A percentile compares a stretch with the other conserved stretches of the same genome.
phyloP scores from a whole-genome alignment of 805 yeast species.

The Lipomyces starkeyi region DNA sequence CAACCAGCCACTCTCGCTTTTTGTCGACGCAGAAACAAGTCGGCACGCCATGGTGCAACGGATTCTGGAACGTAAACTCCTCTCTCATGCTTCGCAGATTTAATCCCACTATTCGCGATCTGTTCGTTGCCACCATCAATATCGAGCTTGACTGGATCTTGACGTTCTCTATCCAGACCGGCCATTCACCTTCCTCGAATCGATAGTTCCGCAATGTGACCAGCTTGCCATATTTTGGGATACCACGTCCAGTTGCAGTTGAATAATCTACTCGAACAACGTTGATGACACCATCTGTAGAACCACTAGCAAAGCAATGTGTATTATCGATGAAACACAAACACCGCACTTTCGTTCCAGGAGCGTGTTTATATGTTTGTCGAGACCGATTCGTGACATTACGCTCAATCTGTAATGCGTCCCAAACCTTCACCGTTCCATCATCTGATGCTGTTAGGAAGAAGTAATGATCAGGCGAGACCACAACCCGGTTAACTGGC shows the following conservation, averaged over 20 bases:
- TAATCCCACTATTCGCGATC: conserved; percentile 56
- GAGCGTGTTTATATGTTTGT: conserved; percentile 39
- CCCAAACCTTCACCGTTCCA: conserved; percentile 82
- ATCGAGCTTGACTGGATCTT: conserved; percentile 51
- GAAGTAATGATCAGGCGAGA: conserved; percentile 65
- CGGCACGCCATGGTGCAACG: conserved; percentile 68
- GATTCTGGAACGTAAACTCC: conserved; percentile 54
- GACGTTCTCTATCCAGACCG: conserved; percentile 53
- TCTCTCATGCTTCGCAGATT: conserved; percentile 63
- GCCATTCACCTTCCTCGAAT: conserved; percentile 52
- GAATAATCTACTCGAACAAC: conserved; percentile 42
- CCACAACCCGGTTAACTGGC: conserved; percentile 61
- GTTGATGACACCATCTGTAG: conserved; percentile 43
- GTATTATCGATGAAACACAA: conserved; percentile 44
- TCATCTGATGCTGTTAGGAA: conserved; percentile 79
- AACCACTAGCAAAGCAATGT: conserved; percentile 44
- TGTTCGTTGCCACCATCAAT: conserved; percentile 59
- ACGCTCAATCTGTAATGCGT: conserved; percentile 64
- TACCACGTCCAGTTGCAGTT: conserved; percentile 26
- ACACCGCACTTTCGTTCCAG: conserved; percentile 39
- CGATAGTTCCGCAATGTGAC: conserved; percentile 52
- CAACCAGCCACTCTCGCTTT: conserved; percentile 63
- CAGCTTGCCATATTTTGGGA: conserved; percentile 38
- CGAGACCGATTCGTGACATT: conserved; percentile 53
- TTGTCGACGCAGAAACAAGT: conserved; percentile 64